Conservation (phyloP, 306 rosid genomes). For the Castanopsis chinensis region DNA sequence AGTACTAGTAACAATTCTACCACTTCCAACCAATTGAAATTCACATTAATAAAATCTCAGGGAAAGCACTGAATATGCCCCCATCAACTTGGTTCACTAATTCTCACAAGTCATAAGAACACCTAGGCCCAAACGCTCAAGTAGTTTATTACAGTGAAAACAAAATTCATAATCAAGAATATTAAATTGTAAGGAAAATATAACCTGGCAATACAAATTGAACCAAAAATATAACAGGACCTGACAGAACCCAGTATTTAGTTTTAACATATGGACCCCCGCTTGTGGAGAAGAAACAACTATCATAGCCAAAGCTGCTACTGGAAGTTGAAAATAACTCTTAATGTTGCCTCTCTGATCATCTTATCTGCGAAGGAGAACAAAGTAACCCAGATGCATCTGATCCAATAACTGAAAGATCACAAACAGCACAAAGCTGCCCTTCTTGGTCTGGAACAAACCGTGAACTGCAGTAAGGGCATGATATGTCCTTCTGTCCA, state of each 20-base stretch:
- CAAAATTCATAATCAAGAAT: background rate
- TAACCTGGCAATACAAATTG: slow-evolving; percentile 19
- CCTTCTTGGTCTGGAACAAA: slow-evolving; percentile 84
- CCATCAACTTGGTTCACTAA: background rate
- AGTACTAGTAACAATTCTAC: background rate
- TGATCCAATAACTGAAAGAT: slow-evolving; percentile 77
- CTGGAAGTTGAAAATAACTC: slow-evolving; percentile 30
- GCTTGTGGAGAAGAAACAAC: slow-evolving; percentile 6
- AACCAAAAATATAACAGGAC: background rate
- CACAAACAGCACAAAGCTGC: slow-evolving; percentile 75
- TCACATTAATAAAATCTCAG: background rate
- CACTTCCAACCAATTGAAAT: background rate
- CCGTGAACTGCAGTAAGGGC: slow-evolving; percentile 86
- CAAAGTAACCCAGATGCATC: slow-evolving; percentile 94
- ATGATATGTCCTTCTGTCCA: slow-evolving; percentile 80
- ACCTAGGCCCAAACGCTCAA: background rate
- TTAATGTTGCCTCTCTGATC: slow-evolving; percentile 33
- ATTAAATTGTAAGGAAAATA: background rate
- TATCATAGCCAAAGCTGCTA: slow-evolving; percentile 13
- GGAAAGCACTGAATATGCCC: background rate
- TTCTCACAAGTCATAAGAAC: background rate
- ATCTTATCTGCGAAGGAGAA: slow-evolving; percentile 78
- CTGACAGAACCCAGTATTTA: background rate
- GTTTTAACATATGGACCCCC: background rate
- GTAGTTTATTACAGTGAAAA: slow-evolving; percentile 14